Evolutionary conservation across 148 eudicot genomes (phyloP), one percentile per base, ranked within the genome.

Genomic region (Spergularia bocconei): DNA sequence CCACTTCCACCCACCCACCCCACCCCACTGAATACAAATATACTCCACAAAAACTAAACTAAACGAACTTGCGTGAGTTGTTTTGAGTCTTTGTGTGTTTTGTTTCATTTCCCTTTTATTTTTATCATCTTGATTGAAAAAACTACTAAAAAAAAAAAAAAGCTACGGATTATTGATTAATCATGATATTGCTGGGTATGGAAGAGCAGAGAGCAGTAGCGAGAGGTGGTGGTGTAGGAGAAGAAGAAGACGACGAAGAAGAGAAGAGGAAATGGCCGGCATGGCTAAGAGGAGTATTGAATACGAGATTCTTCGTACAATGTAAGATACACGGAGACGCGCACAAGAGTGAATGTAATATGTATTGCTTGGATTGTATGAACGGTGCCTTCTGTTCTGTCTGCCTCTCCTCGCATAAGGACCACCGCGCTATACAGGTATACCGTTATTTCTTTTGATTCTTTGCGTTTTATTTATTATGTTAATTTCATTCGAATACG

Each of bases 351-450:
- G 98, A 93, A 80, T 93, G 98, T 67, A 93, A 93, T 77, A 89
- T 93, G 98, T 93, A 82, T 70, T 93, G 98, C 47, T 80, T 93
- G 83, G 95, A 91, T 74, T 93, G 98, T 80, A 82, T 91, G 82
- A 70, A 87, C 56, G 93, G 89, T 1, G 70, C 98, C 63, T 85
- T 90, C 8, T 93, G 98, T 60, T 91, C 98, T 23, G 82, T 91
- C 50, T 93, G 98, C 25, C 83, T 93, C 25, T 41, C 80, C 15
- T 67, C 66, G 41, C 98, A 93, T 84, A 82, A 83, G 47, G 89
- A 91, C 67, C 98, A 93, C 70, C 86, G 81, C 19, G 87, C 81
- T 44, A 91, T 93, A 77, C 98, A 93, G 98, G 98, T 93, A 70
- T 20, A 25, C 10, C 0, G 0, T 12, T 17, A 7, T 2, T 15